These are phyloP conservation scores for Ceratocystis papillata DNA, from an alignment of 2,329 filamentous ascomycete genomes.

Conservation along the genomic window DNA sequence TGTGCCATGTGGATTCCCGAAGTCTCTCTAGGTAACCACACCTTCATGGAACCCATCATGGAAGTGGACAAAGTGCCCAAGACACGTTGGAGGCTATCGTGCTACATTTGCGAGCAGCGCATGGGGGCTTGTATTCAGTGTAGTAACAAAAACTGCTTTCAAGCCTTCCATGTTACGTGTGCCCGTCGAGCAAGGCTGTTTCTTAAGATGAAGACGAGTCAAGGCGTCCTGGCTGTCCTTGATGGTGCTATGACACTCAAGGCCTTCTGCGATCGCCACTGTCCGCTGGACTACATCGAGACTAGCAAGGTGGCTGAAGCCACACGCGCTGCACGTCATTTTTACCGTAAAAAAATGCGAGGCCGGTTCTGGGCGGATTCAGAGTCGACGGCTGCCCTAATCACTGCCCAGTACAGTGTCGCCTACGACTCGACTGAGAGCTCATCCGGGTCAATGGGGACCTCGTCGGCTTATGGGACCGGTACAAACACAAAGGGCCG, in stretches of 20 bases:
- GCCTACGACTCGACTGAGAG: conserved; percentile 11
- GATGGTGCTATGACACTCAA: conserved; percentile 75
- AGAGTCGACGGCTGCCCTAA: conserved; percentile 67
- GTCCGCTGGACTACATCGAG: conserved; percentile 74
- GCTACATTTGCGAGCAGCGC: conserved; percentile 92
- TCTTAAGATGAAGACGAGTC: conserved; percentile 90
- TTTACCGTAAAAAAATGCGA: conserved; percentile 82
- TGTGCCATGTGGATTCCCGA: conserved; percentile 99
- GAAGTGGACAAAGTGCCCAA: conserved; percentile 96
- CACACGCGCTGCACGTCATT: conserved; percentile 72
- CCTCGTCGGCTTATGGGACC: not conserved
- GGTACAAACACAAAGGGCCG: conserved; percentile 19
- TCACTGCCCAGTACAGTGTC: conserved; percentile 58
- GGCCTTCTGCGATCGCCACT: conserved; percentile 92
- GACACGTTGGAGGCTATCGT: conserved; percentile 82
- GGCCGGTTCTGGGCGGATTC: conserved; percentile 86
- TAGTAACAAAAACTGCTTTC: conserved; percentile 92
- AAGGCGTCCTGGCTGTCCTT: conserved; percentile 65
- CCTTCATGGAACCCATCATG: conserved; percentile 96
- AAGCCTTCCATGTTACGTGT: conserved; percentile 95
- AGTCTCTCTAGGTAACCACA: conserved; percentile 86
- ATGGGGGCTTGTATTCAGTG: conserved; percentile 99
- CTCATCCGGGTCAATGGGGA: not conserved
- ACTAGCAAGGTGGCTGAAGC: conserved; percentile 76
- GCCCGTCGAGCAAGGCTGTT: conserved; percentile 78